Evolutionary conservation across 75 land plant species (phyloP).

Genomic region (Isoetes taiwanensis): DNA sequence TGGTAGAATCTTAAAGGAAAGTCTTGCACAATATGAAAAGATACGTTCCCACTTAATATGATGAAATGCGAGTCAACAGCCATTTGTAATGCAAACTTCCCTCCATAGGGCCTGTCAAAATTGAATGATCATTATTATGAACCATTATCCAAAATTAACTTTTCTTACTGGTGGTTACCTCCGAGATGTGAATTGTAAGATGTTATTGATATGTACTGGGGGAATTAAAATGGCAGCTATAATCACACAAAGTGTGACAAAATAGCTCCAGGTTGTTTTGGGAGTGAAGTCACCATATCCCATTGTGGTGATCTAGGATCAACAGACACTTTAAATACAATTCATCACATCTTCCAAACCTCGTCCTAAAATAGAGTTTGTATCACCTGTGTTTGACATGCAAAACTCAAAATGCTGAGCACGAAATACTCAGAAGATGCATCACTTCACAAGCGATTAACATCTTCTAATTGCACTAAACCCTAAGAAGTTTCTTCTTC

Average conservation of each 20-base stretch:
- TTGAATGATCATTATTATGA: no score
- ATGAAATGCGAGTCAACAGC: constrained; percentile 33
- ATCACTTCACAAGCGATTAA: no score
- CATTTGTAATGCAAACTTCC: constrained; percentile 22
- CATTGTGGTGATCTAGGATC: neutral
- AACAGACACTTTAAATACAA: neutral
- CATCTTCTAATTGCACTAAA: no score
- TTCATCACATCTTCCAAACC: no score
- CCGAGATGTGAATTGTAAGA: neutral
- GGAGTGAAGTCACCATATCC: constrained; percentile 6
- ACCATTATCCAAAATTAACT: no score
- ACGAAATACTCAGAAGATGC: no score
- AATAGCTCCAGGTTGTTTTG: neutral
- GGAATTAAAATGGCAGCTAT: neutral
- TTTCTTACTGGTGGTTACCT: no score
- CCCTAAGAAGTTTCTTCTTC: no score
- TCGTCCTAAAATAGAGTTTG: no score
- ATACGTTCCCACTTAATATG: constrained; percentile 33
- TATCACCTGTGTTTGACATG: no score
- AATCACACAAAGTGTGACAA: neutral
- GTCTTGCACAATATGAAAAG: constrained; percentile 30
- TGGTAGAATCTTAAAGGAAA: constrained; percentile 37
- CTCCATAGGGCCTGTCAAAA: constrained; percentile 49
- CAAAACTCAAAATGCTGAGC: no score
- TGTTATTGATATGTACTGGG: neutral